phyloP scores from a whole-genome alignment of 2,329 filamentous ascomycete species.

The Mycosphaerella arachidis region DNA sequence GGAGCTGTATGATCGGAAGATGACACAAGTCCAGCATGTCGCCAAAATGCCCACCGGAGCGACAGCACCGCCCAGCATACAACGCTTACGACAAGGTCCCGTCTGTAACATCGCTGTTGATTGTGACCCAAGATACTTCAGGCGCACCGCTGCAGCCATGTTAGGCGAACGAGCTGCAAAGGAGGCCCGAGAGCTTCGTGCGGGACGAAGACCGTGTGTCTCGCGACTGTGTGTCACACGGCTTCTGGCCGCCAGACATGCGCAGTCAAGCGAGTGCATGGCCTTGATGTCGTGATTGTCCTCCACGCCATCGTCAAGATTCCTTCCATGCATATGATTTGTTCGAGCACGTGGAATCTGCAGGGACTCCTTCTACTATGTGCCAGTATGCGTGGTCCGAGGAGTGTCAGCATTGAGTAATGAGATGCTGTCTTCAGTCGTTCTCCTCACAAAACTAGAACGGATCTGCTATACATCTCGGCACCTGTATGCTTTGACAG shows the following conservation, averaged over 20 bases:
- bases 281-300: background rate
- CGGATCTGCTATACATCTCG: background rate
- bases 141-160: background rate
- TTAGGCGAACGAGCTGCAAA: background rate
- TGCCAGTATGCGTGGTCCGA: background rate
- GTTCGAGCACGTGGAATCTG: background rate
- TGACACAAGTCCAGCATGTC: background rate
- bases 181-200: background rate
- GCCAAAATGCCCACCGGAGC: background rate
- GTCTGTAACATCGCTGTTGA: background rate
- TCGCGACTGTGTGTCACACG: background rate
- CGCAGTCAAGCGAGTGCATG: background rate
- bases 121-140: background rate
- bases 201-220: constrained; percentile 3
- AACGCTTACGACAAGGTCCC: background rate
- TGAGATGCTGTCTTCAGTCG: background rate
- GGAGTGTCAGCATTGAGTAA: constrained; percentile 4
- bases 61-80: background rate
- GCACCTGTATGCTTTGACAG: background rate
- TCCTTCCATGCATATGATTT: background rate
- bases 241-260: background rate
- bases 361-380: background rate
- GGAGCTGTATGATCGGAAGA: background rate
- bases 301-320: background rate
- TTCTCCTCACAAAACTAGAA: background rate